These are phyloP conservation scores for Volvariella volvacea DNA, from an alignment of 1,284 basidiomycete species.

Conservation along the genomic window DNA sequence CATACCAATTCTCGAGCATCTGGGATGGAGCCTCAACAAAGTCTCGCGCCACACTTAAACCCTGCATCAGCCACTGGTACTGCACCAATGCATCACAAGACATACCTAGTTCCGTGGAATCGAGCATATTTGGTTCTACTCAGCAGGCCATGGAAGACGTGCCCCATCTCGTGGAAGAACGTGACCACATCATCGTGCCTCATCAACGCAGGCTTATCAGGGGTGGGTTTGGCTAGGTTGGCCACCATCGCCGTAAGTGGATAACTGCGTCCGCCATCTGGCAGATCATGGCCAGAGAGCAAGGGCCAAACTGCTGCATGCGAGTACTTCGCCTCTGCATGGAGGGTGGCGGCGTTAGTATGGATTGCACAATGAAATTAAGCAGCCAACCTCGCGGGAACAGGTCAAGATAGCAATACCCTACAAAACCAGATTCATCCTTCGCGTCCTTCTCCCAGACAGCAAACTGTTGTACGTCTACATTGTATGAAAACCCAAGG, in stretches of 20 bases:
- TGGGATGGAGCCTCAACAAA: slow-evolving; percentile 86
- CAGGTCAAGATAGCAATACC: slow-evolving; percentile 81
- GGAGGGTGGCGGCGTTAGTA: not conserved
- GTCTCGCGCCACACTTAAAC: slow-evolving; percentile 60
- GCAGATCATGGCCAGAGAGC: slow-evolving; percentile 49
- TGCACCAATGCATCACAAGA: slow-evolving; percentile 2
- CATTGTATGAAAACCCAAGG: slow-evolving; percentile 3
- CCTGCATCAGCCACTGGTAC: not conserved
- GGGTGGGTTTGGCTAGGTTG: slow-evolving; percentile 78
- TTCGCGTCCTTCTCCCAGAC: slow-evolving; percentile 76
- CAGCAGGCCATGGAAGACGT: slow-evolving; percentile 79
- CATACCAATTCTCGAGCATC: slow-evolving; percentile 86
- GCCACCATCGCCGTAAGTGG: slow-evolving; percentile 81
- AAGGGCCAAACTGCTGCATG: slow-evolving; percentile 85
- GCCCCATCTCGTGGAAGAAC: slow-evolving; percentile 83
- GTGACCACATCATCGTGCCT: slow-evolving; percentile 75
- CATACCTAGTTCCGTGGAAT: slow-evolving; percentile 72
- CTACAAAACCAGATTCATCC: slow-evolving; percentile 64
- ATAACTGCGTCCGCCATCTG: slow-evolving; percentile 58
- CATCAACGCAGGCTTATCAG: slow-evolving; percentile 77
- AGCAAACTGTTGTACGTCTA: slow-evolving; percentile 73
- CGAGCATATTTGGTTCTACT: slow-evolving; percentile 65
- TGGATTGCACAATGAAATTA: slow-evolving; percentile 1
- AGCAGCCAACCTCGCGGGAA: slow-evolving; percentile 66
- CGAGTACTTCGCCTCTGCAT: slow-evolving; percentile 67